These are phyloP conservation scores for Coemansia sp. DNA, from an alignment of 192 early-diverging fungal genomes.

Conservation along the genomic window DNA sequence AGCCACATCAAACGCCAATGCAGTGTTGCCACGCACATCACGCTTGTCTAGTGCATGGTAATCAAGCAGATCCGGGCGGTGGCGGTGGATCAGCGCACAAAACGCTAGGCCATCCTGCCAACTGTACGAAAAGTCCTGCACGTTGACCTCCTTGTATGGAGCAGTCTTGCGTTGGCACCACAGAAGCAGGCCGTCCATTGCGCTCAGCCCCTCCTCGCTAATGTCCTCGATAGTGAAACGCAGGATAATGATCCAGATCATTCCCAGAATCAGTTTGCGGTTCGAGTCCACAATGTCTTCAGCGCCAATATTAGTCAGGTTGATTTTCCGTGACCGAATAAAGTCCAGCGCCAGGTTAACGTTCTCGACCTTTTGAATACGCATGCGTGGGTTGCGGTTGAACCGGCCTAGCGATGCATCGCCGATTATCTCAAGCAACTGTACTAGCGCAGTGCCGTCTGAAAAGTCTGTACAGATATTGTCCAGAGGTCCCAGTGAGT, in stretches of 20 bases:
- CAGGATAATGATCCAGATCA: conserved; percentile 97
- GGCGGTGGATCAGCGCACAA: conserved; percentile 95
- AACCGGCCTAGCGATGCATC: conserved; percentile 82
- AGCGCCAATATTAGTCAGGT: conserved; percentile 93
- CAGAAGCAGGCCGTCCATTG: conserved; percentile 92
- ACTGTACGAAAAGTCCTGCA: conserved; percentile 88
- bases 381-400: conserved; percentile 85
- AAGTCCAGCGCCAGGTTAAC: conserved; percentile 92
- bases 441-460: conserved; percentile 67
- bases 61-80: conserved; percentile 93
- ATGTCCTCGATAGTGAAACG: conserved; percentile 96
- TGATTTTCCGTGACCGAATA: conserved; percentile 80
- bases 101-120: conserved; percentile 95
- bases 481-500: conserved; percentile 47
- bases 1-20: conserved; percentile 95
- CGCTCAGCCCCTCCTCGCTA: conserved; percentile 89
- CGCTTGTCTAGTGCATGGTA: conserved; percentile 82
- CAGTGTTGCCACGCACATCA: conserved; percentile 80
- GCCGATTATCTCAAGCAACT: conserved; percentile 90
- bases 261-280: conserved; percentile 86
- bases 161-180: conserved; percentile 97
- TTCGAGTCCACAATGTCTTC: conserved; percentile 97
- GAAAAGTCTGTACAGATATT: conserved; percentile 64
- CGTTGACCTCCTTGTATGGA: conserved; percentile 76
- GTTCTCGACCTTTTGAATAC: conserved; percentile 95